Evolutionary conservation across 495 filamentous ascomycete species (phyloP).

Genomic region (Tricharina praecox): DNA sequence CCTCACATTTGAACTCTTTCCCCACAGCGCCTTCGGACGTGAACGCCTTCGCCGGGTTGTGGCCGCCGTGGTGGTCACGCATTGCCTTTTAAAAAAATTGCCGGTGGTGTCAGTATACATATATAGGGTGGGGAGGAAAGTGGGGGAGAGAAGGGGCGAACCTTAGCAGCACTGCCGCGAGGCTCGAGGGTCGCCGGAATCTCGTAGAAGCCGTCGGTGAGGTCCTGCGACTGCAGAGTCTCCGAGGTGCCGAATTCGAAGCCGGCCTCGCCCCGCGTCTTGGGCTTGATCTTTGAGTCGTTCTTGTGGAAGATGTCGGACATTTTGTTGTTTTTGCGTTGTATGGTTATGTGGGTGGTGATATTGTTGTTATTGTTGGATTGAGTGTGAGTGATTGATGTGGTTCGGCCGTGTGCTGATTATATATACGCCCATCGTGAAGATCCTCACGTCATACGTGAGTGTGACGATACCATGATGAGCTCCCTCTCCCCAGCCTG

Average conservation of each 20-base stretch:
- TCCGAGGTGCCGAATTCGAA: constrained; percentile 2
- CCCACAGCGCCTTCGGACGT: constrained; percentile 27
- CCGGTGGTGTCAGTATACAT: background rate
- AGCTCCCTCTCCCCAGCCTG: no score
- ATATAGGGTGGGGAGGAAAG: no score
- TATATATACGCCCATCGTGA: no score
- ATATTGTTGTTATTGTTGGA: no score
- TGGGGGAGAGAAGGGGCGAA: background rate
- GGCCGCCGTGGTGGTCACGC: constrained; percentile 8
- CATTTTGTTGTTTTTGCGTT: no score
- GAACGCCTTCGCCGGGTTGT: constrained; percentile 19
- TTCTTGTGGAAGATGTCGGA: constrained; percentile 1
- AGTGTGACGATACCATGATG: no score
- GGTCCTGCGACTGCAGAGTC: constrained; percentile 4
- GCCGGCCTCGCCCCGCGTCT: background rate
- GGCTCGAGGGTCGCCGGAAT: background rate
- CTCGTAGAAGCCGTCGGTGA: constrained; percentile 4
- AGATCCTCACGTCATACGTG: no score
- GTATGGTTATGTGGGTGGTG: no score
- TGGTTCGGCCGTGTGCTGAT: no score
- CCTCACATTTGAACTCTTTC: constrained; percentile 30
- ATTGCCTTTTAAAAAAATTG: background rate
- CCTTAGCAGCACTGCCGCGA: background rate
- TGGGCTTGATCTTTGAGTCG: no score
- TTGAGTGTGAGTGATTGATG: no score